Percentiles rank a stretch among this genome's conserved stretches.
phyloP scores from a whole-genome alignment of 2,329 filamentous ascomycete species.

The Esteya vermicola region DNA sequence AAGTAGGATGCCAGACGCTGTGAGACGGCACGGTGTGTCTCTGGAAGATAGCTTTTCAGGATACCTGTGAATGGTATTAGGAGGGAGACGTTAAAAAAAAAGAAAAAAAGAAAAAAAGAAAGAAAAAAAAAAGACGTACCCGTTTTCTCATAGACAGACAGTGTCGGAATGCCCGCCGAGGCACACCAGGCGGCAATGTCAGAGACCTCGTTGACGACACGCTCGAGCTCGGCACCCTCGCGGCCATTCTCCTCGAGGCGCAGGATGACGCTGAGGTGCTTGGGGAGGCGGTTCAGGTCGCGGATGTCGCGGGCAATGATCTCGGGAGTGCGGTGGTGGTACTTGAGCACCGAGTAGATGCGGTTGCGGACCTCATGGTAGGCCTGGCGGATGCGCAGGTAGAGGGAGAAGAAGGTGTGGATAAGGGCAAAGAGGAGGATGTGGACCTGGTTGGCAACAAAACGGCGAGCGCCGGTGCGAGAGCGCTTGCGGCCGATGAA shows the following conservation, averaged over 20 bases:
- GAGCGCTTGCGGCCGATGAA: constrained; percentile 15
- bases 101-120: background rate
- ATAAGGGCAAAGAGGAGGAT: constrained; percentile 53
- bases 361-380: constrained; percentile 69
- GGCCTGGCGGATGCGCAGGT: constrained; percentile 66
- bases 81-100: background rate
- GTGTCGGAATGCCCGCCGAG: constrained; percentile 69
- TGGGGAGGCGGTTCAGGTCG: constrained; percentile 57
- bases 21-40: constrained; percentile 65
- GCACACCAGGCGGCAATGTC: constrained; percentile 91
- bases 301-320: constrained; percentile 81
- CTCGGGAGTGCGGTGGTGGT: constrained; percentile 91
- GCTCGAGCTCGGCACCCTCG: constrained; percentile 62
- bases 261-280: constrained; percentile 78
- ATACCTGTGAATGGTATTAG: constrained; percentile 41
- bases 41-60: constrained; percentile 78
- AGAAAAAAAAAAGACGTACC: constrained; percentile 36
- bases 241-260: constrained; percentile 56
- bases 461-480: constrained; percentile 43
- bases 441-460: constrained; percentile 49
- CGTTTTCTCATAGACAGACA: constrained; percentile 86
- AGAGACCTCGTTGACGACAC: constrained; percentile 78
- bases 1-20: constrained; percentile 80
- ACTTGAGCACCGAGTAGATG: constrained; percentile 69
- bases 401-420: constrained; percentile 76